These are phyloP conservation scores for Dactylonectria estremocensis DNA, from an alignment of 2,329 filamentous ascomycete genomes.

Conservation along the genomic window DNA sequence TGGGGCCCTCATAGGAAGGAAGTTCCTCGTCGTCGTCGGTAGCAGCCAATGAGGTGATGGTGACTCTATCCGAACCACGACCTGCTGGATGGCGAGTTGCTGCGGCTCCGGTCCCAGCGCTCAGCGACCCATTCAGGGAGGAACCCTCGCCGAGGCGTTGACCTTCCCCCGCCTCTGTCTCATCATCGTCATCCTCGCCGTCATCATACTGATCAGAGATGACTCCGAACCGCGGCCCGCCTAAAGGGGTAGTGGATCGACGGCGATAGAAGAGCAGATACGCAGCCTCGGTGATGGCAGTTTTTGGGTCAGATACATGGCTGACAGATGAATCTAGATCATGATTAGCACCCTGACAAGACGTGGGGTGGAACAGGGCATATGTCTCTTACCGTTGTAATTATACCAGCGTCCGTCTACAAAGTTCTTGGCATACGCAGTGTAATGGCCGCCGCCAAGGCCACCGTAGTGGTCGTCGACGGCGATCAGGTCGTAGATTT, in stretches of 20 bases:
- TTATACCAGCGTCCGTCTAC: slow-evolving; percentile 92
- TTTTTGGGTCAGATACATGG: slow-evolving; percentile 70
- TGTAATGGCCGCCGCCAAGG: slow-evolving; percentile 96
- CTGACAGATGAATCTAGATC: slow-evolving; percentile 80
- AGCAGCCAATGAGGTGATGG: slow-evolving; percentile 46
- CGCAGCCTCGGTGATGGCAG: slow-evolving; percentile 81
- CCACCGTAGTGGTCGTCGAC: slow-evolving; percentile 97
- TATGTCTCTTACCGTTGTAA: slow-evolving; percentile 83
- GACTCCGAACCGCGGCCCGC: slow-evolving; percentile 81
- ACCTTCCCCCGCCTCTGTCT: slow-evolving; percentile 79
- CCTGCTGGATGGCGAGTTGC: slow-evolving; percentile 78
- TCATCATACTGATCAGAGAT: slow-evolving; percentile 77
- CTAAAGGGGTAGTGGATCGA: slow-evolving; percentile 82
- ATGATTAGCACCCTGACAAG: slow-evolving; percentile 56
- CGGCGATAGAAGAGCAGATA: slow-evolving; percentile 98
- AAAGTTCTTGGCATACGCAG: slow-evolving; percentile 94
- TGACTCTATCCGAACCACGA: slow-evolving; percentile 66
- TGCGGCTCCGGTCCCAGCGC: slow-evolving; percentile 85
- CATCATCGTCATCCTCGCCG: slow-evolving; percentile 62
- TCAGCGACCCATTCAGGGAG: slow-evolving; percentile 93
- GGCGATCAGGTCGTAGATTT: slow-evolving; percentile 93
- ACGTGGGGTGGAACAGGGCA: not conserved
- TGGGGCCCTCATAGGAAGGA: slow-evolving; percentile 52
- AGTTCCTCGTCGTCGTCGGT: slow-evolving; percentile 51
- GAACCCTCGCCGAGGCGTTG: slow-evolving; percentile 86